Base-by-base conservation (phyloP, 805 yeast genomes). In the Candida sakaeoensis region DNA sequence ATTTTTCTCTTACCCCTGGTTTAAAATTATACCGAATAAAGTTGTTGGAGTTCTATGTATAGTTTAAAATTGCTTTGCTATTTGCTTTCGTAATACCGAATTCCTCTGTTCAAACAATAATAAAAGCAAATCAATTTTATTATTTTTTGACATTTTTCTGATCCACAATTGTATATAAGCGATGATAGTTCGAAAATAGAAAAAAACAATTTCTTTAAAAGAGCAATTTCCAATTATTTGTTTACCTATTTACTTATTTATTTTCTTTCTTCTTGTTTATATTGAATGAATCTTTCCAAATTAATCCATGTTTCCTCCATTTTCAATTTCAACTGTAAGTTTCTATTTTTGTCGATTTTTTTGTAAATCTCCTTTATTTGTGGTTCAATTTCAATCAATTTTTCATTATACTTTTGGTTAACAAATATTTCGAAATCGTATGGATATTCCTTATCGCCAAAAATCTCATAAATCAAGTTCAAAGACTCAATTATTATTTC, bases 341-440 rank as follows among this genome's bases (percentile, higher is more conserved):
- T 60, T 45, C 72, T 75, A 46, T 82, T 78, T 56, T 79, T 53
- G 36, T 55, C 61, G 8, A 53, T 44, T 21, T 45, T 51, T 37
- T 54, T 55, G 34, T 54, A 55, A 45, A 55, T 42, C n/a, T 42
- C 46, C 32, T 50, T 51, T 22, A 52, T 38, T 13, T 40, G 34
- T 4, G 48, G 47, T 29, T 51, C 54, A 23, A 51, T 26, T 2
- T 16, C 27, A 14, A 22, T 27, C 18, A 57, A 47, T 82, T 55
- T 54, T 1, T 51, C 40, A 26, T 77, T 52, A 49, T 79, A 74
- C 7, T 71, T 66, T 14, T 72, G 71, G 8, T 70, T 57, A 18
- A 82, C 85, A 58, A 82, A 91, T 1, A 85, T 74, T 3, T 78
- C 77, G 18, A 59, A 63, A 55, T 88, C 95, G 53, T 88, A 89